Evolutionary conservation across 306 rosid genomes (phyloP).

Genomic region (Arachis hypogaea): DNA sequence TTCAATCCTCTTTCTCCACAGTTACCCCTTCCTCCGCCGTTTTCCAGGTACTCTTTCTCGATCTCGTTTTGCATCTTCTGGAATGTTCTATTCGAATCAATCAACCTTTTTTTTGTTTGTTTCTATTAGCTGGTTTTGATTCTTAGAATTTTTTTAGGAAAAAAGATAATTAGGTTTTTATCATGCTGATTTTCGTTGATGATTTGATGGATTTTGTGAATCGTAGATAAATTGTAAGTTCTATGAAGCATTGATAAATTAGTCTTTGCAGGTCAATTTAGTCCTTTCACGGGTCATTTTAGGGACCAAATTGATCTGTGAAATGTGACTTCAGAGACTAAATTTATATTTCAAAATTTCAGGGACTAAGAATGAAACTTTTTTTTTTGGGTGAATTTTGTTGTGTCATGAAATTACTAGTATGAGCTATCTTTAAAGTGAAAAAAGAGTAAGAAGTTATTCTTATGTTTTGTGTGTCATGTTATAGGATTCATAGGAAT

Average conservation of each 20-base stretch:
- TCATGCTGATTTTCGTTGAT: neutral
- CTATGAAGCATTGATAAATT: neutral
- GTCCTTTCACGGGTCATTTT: too few relatives aligned
- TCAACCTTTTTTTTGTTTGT: too few relatives aligned
- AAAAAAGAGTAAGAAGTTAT: too few relatives aligned
- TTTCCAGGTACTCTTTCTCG: slow-evolving; percentile 55
- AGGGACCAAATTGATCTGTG: too few relatives aligned
- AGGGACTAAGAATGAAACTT: too few relatives aligned
- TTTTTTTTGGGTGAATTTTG: too few relatives aligned
- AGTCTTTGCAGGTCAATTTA: neutral
- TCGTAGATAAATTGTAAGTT: neutral
- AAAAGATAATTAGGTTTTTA: neutral
- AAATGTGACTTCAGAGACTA: too few relatives aligned
- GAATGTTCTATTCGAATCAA: neutral
- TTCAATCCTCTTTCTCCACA: slow-evolving; percentile 67
- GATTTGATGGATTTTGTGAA: too few relatives aligned
- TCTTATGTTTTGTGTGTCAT: neutral
- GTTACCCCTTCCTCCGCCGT: slow-evolving; percentile 65
- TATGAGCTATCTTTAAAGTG: too few relatives aligned
- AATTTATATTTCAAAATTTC: too few relatives aligned
- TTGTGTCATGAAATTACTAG: too few relatives aligned
- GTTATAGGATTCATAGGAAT: neutral
- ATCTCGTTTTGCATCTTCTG: neutral
- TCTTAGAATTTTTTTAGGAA: too few relatives aligned
- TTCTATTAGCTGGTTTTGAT: neutral